phyloP scores from a whole-genome alignment of 169 alveolate species.

The Babesia sp. region DNA sequence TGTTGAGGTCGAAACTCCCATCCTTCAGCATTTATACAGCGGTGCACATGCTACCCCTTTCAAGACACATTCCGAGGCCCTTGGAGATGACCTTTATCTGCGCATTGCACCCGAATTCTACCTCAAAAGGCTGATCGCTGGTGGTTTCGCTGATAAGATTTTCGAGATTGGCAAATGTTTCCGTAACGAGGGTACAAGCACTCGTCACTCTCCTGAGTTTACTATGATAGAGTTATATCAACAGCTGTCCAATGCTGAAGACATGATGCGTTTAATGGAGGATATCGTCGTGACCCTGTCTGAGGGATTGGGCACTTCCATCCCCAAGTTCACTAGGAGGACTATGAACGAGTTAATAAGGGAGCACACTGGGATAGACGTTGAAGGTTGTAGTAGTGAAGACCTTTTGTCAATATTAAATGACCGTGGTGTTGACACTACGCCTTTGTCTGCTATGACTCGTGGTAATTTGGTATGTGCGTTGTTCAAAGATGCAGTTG shows the following conservation, averaged over 20 bases:
- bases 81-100: slow-evolving; percentile 93
- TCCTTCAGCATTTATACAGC: slow-evolving; percentile 88
- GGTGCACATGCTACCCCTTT: slow-evolving; percentile 98
- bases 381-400: neutral
- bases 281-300: slow-evolving; percentile 89
- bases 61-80: slow-evolving; percentile 96
- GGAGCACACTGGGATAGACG: slow-evolving; percentile 41
- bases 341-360: slow-evolving; percentile 36
- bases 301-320: slow-evolving; percentile 80
- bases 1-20: slow-evolving; percentile 99
- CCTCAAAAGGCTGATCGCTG: slow-evolving; percentile 95
- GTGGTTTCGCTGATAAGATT: slow-evolving; percentile 95
- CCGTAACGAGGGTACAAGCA: slow-evolving; percentile 98
- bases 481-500: slow-evolving; percentile 60
- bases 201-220: slow-evolving; percentile 99
- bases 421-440: slow-evolving; percentile 82
- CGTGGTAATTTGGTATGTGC: slow-evolving; percentile 54
- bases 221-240: slow-evolving; percentile 97
- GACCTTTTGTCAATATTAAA: slow-evolving; percentile 72
- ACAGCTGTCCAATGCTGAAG: slow-evolving; percentile 96
- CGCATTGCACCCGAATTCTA: slow-evolving; percentile 99
- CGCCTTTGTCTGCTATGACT: slow-evolving; percentile 85
- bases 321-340: slow-evolving; percentile 73
- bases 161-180: slow-evolving; percentile 98
- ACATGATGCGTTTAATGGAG: slow-evolving; percentile 95